These are phyloP conservation scores for Coccomyxa subellipsoidea DNA, from an alignment of 163 green algal species.

Conservation along the genomic window DNA sequence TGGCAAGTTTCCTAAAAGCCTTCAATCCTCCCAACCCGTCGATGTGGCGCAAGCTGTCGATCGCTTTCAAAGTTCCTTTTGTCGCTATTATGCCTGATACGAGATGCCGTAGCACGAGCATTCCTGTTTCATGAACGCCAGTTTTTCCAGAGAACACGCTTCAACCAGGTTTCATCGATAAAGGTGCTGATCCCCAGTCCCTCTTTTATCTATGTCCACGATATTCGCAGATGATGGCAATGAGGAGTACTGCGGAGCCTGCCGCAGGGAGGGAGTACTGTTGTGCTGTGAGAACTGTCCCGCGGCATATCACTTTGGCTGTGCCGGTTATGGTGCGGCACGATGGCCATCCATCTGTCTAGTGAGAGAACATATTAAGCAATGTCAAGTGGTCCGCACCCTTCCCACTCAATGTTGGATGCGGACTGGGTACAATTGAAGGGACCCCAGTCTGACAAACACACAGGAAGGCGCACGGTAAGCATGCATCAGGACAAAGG, in stretches of 20 bases:
- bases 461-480: not conserved
- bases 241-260: constrained; percentile 36
- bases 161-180: not conserved
- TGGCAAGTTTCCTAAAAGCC: not conserved
- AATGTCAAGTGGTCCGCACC: too few species aligned
- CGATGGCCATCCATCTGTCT: not conserved
- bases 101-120: not conserved
- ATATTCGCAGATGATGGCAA: constrained; percentile 29
- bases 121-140: not conserved
- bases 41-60: not conserved
- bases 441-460: too few species aligned
- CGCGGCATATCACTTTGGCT: constrained; percentile 35
- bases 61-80: not conserved
- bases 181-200: not conserved
- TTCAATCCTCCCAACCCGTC: not conserved
- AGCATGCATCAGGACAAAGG: not conserved
- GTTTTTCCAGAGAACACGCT: not conserved
- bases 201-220: not conserved
- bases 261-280: constrained; percentile 23
- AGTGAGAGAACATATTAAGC: too few species aligned
- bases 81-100: not conserved
- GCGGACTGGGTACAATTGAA: too few species aligned
- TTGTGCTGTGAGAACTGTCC: constrained; percentile 47
- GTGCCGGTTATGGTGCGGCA: constrained; percentile 35
- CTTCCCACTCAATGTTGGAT: too few species aligned